A percentile compares a stretch with the other conserved stretches of the same genome.
These are phyloP conservation scores for Sporothrix brunneoviolacea DNA, from an alignment of 2,329 filamentous ascomycete species.

Conservation along the genomic window DNA sequence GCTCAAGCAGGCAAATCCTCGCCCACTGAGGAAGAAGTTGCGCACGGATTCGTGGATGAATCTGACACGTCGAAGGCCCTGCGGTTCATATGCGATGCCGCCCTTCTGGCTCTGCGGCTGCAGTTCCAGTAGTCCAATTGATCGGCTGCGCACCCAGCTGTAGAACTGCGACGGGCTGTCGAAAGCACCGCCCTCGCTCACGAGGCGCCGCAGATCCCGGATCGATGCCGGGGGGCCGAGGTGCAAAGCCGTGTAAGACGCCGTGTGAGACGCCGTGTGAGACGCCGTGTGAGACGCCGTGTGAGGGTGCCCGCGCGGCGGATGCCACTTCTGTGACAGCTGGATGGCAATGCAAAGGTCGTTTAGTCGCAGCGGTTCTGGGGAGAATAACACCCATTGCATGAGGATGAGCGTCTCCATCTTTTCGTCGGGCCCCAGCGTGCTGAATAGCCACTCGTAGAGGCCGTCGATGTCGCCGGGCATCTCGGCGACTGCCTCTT, in stretches of 20 bases:
- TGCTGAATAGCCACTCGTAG: slow-evolving; percentile 30
- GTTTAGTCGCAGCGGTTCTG: slow-evolving; percentile 27
- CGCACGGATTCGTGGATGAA: slow-evolving; percentile 28
- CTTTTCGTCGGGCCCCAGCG: slow-evolving; percentile 24
- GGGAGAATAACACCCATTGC: slow-evolving; percentile 29
- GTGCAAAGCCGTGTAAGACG: slow-evolving; percentile 21
- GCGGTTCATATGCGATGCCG: slow-evolving; percentile 18
- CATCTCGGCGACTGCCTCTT: slow-evolving; percentile 27
- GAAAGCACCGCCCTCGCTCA: slow-evolving; percentile 18
- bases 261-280: too few relatives aligned
- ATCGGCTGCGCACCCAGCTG: slow-evolving; percentile 26
- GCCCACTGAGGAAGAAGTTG: slow-evolving; percentile 27
- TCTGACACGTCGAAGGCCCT: slow-evolving; percentile 26
- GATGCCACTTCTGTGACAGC: slow-evolving; percentile 21
- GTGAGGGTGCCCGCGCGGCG: slow-evolving; percentile 13
- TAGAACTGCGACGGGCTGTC: slow-evolving; percentile 26
- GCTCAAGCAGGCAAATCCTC: slow-evolving; percentile 26
- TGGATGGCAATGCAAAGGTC: slow-evolving; percentile 27
- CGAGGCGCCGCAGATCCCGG: slow-evolving; percentile 17
- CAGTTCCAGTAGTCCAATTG: slow-evolving; percentile 28
- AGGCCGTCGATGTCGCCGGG: slow-evolving; percentile 27
- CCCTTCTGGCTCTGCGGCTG: slow-evolving; percentile 18
- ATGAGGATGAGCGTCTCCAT: slow-evolving; percentile 26
- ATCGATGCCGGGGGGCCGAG: slow-evolving; percentile 22
- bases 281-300: slow-evolving; percentile 23